These are phyloP conservation scores for Kodamaea neixiangensis DNA, from an alignment of 805 yeast genomes.

Conservation along the genomic window DNA sequence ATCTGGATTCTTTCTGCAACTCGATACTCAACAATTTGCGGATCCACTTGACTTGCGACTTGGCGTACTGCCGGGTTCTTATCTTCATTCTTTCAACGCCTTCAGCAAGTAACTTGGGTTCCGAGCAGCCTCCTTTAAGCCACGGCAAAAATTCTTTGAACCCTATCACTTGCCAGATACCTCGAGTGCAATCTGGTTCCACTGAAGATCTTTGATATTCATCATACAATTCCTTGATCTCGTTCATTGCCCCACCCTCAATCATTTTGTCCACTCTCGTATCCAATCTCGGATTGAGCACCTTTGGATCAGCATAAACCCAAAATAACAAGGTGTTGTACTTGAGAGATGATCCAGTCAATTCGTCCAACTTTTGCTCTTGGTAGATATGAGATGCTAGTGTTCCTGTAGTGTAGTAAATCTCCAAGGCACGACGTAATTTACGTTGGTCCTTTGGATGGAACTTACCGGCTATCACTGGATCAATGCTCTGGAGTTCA, in stretches of 20 bases:
- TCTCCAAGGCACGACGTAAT: slow-evolving; percentile 77
- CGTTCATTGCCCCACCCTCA: slow-evolving; percentile 63
- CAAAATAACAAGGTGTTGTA: slow-evolving; percentile 74
- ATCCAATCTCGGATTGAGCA: slow-evolving; percentile 67
- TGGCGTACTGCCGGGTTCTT: slow-evolving; percentile 84
- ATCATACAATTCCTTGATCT: slow-evolving; percentile 60
- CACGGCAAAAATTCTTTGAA: slow-evolving; percentile 87
- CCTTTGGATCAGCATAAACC: slow-evolving; percentile 69
- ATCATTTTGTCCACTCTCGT: slow-evolving; percentile 84
- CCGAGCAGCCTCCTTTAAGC: slow-evolving; percentile 33
- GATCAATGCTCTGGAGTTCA: slow-evolving; percentile 58
- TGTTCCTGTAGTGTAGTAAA: slow-evolving; percentile 64
- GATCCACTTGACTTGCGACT: slow-evolving; percentile 90
- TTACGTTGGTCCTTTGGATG: slow-evolving; percentile 90
- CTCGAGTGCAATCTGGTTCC: slow-evolving; percentile 60
- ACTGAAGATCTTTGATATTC: slow-evolving; percentile 36
- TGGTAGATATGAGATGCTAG: slow-evolving; percentile 71
- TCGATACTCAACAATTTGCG: slow-evolving; percentile 66
- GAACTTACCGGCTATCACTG: slow-evolving; percentile 72
- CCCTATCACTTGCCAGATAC: slow-evolving; percentile 94
- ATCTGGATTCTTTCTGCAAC: slow-evolving; percentile 47
- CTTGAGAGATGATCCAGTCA: slow-evolving; percentile 49
- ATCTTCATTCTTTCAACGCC: slow-evolving; percentile 78
- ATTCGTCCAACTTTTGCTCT: slow-evolving; percentile 51
- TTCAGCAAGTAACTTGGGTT: slow-evolving; percentile 28